Base-by-base conservation (phyloP, 345 rosid species). In the Eucalyptus regnans region DNA sequence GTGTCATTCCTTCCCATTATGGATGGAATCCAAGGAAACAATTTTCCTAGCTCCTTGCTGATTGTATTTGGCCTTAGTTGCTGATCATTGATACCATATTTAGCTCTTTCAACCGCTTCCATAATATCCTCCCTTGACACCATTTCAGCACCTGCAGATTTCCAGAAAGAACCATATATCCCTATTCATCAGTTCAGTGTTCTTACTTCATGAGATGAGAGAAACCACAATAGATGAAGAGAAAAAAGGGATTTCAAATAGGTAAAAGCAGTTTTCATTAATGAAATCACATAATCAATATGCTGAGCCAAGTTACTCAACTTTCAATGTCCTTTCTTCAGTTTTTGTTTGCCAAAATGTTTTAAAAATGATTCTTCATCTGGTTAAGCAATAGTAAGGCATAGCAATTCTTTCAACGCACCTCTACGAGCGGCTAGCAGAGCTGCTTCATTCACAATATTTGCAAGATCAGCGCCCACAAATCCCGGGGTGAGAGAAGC, bases 381-480 rank as follows among this genome's bases (percentile, higher is more conserved):
- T 41, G 15, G 15, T 76, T 37, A 76, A 76, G 48, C 48, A 41
- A 76, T 76, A 41, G 83, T 16, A 76, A 18, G 15, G 46, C 25
- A 76, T 20, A 76, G 29, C 83, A 76, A 71, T 76, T 60, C 29
- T 58, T 27, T 64, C 25, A 23, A 54, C 93, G 88, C 87, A 97
- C 99, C 99, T 95, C 97, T 94, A 86, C 99, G 94, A 89, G 98
- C 99, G 89, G 99, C 95, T 49, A 97, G 99, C 87, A 97, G 91
- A 89, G 99, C 99, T 86, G 99, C 95, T 94, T 97, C 99, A 86
- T 96, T 97, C 86, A 95, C 95, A 64, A 95, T 94, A 93, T 96
- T 96, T 86, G 99, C 99, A 29, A 97, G 99, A 95, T 97, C 98
- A 88, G 99, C 99, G 46, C 99, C 99, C 4, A 97, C 99, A 52